Base-by-base conservation (phyloP, 2,329 filamentous ascomycete species). In the Trichoderma koningiopsis region DNA sequence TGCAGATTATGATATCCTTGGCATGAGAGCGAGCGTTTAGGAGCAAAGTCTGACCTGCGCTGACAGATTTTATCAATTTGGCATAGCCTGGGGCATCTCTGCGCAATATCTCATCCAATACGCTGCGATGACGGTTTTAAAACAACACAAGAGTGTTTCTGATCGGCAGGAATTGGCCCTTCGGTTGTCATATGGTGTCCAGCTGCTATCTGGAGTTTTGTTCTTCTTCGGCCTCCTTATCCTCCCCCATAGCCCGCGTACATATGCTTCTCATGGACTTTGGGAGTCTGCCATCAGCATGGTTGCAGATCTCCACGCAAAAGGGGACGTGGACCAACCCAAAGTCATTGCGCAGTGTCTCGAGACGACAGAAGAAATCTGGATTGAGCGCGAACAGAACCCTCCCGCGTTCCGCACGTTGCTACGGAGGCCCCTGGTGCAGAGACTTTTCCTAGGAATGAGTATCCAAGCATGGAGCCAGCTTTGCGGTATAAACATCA, bases 31-130 rank as follows among this genome's bases (percentile, higher is more conserved):
- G 8, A 43, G 8, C 22, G 11, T 37, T 4, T 49, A 14, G 16
- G 27, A 27, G 4, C 13, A 37, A 35, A 13, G 29, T 52, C 60
- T 63, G n/a, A 63, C 60, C 4, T 53, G 33, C 49, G 47, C 13
- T n/a, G 29, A 33, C 33, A 77, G 77, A 2, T 79, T 91, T 3
- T 89, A 92, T 74, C 89, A 92, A 76, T 91, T 88, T 87, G 89
- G 88, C 33, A 91, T 92, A 55, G 91, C 89, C 1, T 90, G 88
- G 87, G 89, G 89, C 59, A 90, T 91, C 66, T 75, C 91, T 19
- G 89, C 90, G 59, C 87, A 89, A 72, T 90, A 86, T 78, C 89
- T 90, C 76, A 87, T 91, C 72, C 87, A 89, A 72, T 91, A 91
- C 73, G 88, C 88, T 29, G 84, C 84, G 14, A 86, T 86, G 2